Evolutionary conservation across 225 moss, liverwort and hornwort species (phyloP), one percentile per base, ranked within the genome.

Genomic region (Polytrichum formosum): DNA sequence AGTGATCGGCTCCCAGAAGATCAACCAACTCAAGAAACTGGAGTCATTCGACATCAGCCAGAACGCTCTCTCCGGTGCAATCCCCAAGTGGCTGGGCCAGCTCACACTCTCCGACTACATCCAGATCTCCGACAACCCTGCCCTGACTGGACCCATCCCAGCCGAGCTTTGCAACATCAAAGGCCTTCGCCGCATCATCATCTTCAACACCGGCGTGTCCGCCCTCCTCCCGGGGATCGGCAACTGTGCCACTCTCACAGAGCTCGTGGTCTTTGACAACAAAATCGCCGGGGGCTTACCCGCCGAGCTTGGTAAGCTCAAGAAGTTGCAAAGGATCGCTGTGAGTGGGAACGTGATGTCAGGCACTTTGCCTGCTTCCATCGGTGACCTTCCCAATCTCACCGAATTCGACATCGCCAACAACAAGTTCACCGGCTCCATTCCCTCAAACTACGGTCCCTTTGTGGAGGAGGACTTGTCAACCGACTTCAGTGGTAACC

Each of bases 81-180:
- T 78, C 53, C 73, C 77, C 9, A 58, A 68, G 56, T 78, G 77
- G 77, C 67, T 78, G 5, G 73, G 73, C 35, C 55, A 63, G 9
- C 37, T 78, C 16, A 72, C 62, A 29, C 5, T 78, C 27, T 54
- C 72, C 29, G 17, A 28, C 7, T 46, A 58, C 9, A 69, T 70
- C 5, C 7, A 35, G 33, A 70, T 64, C 8, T 60, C 72, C 18
- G 21, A 56, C n/a, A 23, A n/a, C 28, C 56, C 56, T 29, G 27
- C 56, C 28, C 53, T 73, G 54, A 59, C 64, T 4, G 78, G 73
- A 6, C 7, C 63, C 33, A 68, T 73, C 29, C 73, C 69, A 21
- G 70, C 28, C 18, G 70, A 70, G 56, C 31, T 70, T 5, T 70
- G 26, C 58, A 70, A 59, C 70, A 78, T 78, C 58, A 46, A 31